Evolutionary conservation across 495 filamentous ascomycete species (phyloP).

Genomic region (Amniculicola lignicola): DNA sequence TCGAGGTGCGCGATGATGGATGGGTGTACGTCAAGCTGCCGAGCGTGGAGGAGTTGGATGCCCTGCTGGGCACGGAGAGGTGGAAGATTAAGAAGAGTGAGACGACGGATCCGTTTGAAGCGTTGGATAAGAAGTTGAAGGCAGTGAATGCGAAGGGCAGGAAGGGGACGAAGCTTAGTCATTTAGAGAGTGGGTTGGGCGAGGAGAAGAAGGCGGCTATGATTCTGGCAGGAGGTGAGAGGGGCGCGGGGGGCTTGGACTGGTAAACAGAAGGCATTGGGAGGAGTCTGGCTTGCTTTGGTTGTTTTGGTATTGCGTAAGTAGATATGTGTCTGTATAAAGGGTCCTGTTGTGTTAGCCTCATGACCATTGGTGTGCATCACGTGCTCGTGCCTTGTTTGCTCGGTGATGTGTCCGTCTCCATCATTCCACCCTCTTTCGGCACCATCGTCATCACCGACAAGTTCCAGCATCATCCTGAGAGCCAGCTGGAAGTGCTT

Average conservation of each 20-base stretch:
- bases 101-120: slow-evolving; percentile 59
- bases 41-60: slow-evolving; percentile 80
- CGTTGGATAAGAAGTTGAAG: slow-evolving; percentile 63
- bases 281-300: not conserved
- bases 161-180: slow-evolving; percentile 52
- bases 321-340: too few species aligned
- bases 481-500: too few species aligned
- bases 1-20: slow-evolving; percentile 74
- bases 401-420: too few species aligned
- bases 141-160: slow-evolving; percentile 54
- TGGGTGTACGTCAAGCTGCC: slow-evolving; percentile 86
- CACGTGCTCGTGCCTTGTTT: too few species aligned
- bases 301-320: not conserved
- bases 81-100: slow-evolving; percentile 83
- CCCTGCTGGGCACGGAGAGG: slow-evolving; percentile 71
- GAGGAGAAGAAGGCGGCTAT: slow-evolving; percentile 46
- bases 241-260: slow-evolving; percentile 58
- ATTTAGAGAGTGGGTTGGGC: slow-evolving; percentile 45
- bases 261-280: slow-evolving; percentile 50
- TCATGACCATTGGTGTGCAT: too few species aligned
- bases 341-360: too few species aligned
- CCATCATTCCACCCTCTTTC: too few species aligned
- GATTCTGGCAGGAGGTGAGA: slow-evolving; percentile 47
- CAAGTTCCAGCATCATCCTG: too few species aligned
- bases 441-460: too few species aligned